phyloP scores from a whole-genome alignment of 805 yeast genomes.

The Myxozyma monticola region DNA sequence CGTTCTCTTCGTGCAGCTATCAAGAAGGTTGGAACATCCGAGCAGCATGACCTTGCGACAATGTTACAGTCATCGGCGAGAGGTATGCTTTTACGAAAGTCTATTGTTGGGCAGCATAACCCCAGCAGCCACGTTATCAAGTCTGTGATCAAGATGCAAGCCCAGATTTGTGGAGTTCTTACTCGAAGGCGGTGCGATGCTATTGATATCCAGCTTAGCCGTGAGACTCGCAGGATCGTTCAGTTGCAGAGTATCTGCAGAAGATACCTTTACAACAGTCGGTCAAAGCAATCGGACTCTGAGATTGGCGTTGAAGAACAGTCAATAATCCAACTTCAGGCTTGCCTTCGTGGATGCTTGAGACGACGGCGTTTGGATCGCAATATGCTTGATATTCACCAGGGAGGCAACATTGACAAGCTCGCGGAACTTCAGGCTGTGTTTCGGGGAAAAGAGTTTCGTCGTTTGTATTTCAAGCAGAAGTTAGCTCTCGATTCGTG shows the following conservation, averaged over 20 bases:
- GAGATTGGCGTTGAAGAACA: slow-evolving; percentile 38
- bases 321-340: slow-evolving; percentile 39
- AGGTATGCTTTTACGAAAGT: slow-evolving; percentile 9
- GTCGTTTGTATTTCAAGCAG: slow-evolving; percentile 1
- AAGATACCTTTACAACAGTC: slow-evolving; percentile 38
- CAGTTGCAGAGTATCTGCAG: slow-evolving; percentile 42
- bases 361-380: slow-evolving; percentile 31
- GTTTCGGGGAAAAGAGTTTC: slow-evolving; percentile 32
- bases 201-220: slow-evolving; percentile 9
- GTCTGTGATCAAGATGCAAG: slow-evolving; percentile 26
- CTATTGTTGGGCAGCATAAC: slow-evolving; percentile 36
- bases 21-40: not conserved
- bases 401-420: not conserved
- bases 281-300: slow-evolving; percentile 33
- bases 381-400: slow-evolving; percentile 6
- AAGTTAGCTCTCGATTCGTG: slow-evolving; percentile 7
- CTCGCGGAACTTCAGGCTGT: slow-evolving; percentile 47
- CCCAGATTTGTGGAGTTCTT: slow-evolving; percentile 49
- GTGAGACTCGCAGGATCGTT: slow-evolving; percentile 26
- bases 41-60: not conserved
- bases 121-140: slow-evolving; percentile 33
- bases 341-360: slow-evolving; percentile 39
- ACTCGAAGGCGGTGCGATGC: slow-evolving; percentile 24
- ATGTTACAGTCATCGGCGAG: slow-evolving; percentile 16
- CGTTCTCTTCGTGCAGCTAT: not conserved